Percentiles rank a stretch among this genome's conserved stretches.
These are phyloP conservation scores for Xerocomus minutiporus DNA, from an alignment of 1,284 basidiomycete species.

Conservation along the genomic window DNA sequence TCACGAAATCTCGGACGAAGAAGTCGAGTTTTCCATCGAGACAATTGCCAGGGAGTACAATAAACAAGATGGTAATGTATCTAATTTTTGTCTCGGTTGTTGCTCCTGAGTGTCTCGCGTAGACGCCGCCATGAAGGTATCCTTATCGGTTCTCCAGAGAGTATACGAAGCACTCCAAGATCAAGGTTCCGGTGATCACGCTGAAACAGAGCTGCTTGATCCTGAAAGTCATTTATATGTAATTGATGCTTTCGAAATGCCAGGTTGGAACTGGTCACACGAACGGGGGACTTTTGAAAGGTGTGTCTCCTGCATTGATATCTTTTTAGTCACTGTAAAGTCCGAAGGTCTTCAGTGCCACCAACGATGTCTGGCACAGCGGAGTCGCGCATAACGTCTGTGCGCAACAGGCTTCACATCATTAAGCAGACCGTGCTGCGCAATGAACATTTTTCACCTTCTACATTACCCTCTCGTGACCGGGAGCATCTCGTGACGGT, in stretches of 20 bases:
- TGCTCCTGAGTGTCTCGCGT: conserved; percentile 5
- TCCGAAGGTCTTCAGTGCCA: conserved; percentile 38
- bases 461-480: conserved; percentile 83
- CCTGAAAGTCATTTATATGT: conserved; percentile 82
- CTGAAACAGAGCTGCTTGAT: conserved; percentile 66
- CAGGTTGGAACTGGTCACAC: conserved; percentile 82
- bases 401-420: conserved; percentile 80
- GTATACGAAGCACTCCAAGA: conserved; percentile 83
- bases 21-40: conserved; percentile 77
- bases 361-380: conserved; percentile 74
- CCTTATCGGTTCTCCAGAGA: conserved; percentile 64
- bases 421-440: conserved; percentile 87
- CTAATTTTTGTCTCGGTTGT: conserved; percentile 10
- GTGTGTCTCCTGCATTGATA: conserved; percentile 38
- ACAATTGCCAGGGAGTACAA: conserved; percentile 86
- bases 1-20: conserved; percentile 66
- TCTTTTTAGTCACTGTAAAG: conserved; percentile 9
- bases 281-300: conserved; percentile 83
- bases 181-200: conserved; percentile 54
- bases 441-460: conserved; percentile 95
- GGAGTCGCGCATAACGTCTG: conserved; percentile 69
- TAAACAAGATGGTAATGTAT: conserved; percentile 75
- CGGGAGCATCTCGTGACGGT: conserved; percentile 83
- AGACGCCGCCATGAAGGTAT: conserved; percentile 82
- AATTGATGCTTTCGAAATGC: conserved; percentile 93